A percentile compares a stretch with the other conserved stretches of the same genome.
phyloP scores from a whole-genome alignment of 2,329 filamentous ascomycete species.

The Fusarium nurragi region DNA sequence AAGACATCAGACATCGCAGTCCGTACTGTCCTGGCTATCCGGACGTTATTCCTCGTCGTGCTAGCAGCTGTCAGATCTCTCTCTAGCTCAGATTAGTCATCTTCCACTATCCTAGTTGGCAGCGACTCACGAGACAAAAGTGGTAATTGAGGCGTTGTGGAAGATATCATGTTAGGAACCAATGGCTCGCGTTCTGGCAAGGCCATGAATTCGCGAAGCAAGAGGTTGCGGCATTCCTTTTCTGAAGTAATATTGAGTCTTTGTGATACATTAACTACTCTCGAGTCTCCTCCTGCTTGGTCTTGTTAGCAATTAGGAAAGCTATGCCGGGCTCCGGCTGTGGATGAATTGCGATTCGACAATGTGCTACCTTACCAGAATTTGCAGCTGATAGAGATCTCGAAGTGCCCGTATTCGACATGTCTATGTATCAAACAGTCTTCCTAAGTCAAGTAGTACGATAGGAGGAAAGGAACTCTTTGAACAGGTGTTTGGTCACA shows the following conservation, averaged over 20 bases:
- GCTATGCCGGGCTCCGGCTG: no score
- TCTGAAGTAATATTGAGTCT: conserved; percentile 38
- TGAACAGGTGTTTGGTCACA: background rate
- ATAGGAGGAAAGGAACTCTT: background rate
- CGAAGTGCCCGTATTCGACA: background rate
- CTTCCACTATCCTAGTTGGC: rapidly evolving
- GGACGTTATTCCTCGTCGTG: conserved; percentile 42
- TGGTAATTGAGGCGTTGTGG: conserved; percentile 13
- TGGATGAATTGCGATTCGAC: no score
- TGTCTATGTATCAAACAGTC: background rate
- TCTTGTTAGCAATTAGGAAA: background rate
- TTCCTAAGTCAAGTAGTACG: no score
- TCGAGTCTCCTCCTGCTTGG: background rate
- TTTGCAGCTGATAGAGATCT: background rate
- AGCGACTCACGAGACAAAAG: conserved; percentile 21
- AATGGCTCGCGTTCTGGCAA: conserved; percentile 42
- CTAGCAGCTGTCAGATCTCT: conserved; percentile 3
- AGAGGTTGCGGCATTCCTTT: conserved; percentile 39
- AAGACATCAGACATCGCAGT: conserved; percentile 43
- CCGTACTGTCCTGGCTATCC: conserved; percentile 47
- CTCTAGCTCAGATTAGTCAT: background rate
- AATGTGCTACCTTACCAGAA: background rate
- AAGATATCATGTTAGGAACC: background rate
- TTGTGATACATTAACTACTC: background rate
- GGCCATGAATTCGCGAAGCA: conserved; percentile 39